These are phyloP conservation scores for Rusavskia elegans DNA, from an alignment of 495 filamentous ascomycete species.

Conservation along the genomic window DNA sequence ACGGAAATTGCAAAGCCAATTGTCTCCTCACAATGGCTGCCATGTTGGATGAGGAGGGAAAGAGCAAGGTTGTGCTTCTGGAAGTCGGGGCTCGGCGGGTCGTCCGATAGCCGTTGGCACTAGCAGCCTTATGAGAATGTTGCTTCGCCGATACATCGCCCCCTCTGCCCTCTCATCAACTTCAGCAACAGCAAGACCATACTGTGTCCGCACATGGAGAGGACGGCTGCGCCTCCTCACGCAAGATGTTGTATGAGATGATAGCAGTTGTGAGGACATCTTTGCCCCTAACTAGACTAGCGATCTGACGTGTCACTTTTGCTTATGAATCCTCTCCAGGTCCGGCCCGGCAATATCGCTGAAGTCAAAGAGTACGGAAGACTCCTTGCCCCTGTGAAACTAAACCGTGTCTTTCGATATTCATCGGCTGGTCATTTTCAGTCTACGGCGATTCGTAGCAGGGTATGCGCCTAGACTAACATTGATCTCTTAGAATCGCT, in stretches of 20 bases:
- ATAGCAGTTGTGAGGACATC: slow-evolving; percentile 66
- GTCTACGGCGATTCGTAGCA: no score
- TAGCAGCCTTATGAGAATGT: not conserved
- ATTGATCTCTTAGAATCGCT: slow-evolving; percentile 49
- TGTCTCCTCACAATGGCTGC: slow-evolving; percentile 6
- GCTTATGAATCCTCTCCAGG: slow-evolving; percentile 30
- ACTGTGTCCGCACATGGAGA: not conserved
- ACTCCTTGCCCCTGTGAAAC: not conserved
- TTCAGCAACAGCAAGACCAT: no score
- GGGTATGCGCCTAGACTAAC: no score
- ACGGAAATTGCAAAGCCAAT: not conserved
- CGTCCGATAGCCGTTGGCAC: not conserved
- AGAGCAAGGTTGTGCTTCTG: not conserved
- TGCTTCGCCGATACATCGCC: no score
- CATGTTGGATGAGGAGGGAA: slow-evolving; percentile 1
- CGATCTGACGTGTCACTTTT: no score
- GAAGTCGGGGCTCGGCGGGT: not conserved
- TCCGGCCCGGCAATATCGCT: slow-evolving; percentile 68
- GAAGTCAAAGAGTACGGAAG: slow-evolving; percentile 83
- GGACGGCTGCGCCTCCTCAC: not conserved
- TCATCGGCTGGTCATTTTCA: no score
- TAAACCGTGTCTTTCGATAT: no score
- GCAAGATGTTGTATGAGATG: slow-evolving; percentile 83
- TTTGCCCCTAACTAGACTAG: no score
- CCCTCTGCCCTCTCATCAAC: no score